A percentile compares a stretch with the other conserved stretches of the same genome.
These are phyloP conservation scores for Pleurotus citrinopileatus DNA, from an alignment of 768 basidiomycete genomes.

Conservation along the genomic window DNA sequence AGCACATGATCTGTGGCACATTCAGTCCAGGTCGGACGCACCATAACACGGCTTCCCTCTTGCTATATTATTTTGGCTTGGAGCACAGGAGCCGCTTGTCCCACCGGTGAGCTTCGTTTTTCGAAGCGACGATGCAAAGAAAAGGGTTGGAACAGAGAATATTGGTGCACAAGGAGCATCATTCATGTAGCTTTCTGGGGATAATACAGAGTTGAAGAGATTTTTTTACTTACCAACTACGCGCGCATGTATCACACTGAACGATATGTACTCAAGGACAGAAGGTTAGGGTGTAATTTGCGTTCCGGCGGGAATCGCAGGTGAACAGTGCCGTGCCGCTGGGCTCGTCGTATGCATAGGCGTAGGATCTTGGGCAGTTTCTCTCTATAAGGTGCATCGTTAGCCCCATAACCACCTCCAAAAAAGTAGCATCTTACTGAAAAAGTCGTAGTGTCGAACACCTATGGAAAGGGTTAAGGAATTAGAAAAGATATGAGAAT, in stretches of 20 bases:
- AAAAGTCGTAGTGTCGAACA: constrained; percentile 37
- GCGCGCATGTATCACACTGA: too few relatives aligned
- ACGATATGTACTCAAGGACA: constrained; percentile 42
- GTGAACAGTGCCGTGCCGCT: constrained; percentile 52
- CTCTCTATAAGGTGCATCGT: constrained; percentile 30
- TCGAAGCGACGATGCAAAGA: not conserved
- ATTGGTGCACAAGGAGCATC: too few relatives aligned
- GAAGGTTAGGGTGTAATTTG: constrained; percentile 50
- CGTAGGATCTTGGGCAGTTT: constrained; percentile 46
- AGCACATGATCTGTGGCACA: too few relatives aligned
- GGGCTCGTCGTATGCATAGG: constrained; percentile 54
- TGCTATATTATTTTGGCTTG: not conserved
- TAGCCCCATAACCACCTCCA: too few relatives aligned
- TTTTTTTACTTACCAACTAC: too few relatives aligned
- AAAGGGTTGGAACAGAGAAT: too few relatives aligned
- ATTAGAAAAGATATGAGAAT: not conserved
- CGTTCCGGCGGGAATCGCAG: constrained; percentile 35
- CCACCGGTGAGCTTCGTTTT: not conserved
- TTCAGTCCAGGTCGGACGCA: too few relatives aligned
- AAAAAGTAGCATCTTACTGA: too few relatives aligned
- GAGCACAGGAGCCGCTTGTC: not conserved
- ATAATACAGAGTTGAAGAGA: too few relatives aligned
- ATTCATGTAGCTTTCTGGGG: too few relatives aligned
- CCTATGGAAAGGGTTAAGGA: constrained; percentile 15
- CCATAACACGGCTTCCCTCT: too few relatives aligned